Base-by-base conservation (phyloP, 768 basidiomycete species). In the Suillus lakei region DNA sequence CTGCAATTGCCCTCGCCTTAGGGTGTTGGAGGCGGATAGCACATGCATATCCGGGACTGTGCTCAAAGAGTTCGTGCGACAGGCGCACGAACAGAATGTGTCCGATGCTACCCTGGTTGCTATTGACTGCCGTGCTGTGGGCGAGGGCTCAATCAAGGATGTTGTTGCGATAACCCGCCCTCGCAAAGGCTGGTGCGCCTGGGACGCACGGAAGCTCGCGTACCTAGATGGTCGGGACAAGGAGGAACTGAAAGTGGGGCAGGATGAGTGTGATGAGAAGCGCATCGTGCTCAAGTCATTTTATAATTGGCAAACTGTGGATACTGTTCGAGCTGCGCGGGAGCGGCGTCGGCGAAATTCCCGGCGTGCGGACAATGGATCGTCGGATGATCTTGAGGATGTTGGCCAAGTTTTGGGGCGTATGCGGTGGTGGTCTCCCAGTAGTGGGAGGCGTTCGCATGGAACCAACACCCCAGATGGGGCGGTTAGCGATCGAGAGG, bases 251-350 rank as follows among this genome's bases (percentile, higher is more conserved):
- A 87, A 85, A 74, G 77, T 87, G 10, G 91, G 89, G 53, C 89
- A 92, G 78, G 91, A 93, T 75, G 94, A 96, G 75, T 93, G 92
- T 72, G 93, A 95, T 67, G 83, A 85, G 70, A 77, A 71, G 71
- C 81, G 89, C 30, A 88, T 95, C 30, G 89, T 92, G 60, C 73
- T 95, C 68, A 94, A 94, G 84, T 88, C 90, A 30, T 96, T 94
- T 75, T 90, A 91, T 76, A 88, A 90, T 58, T 93, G 91, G 91
- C 91, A 94, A 81, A 90, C 86, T 12, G 92, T 95, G 43, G 93
- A 95, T 73, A 86, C 88, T 0, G 92, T 94, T 56, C 83, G 83
- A 65, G 79, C 83, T 39, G 84, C 83, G 61, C 82, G 91, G 72
- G 90, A 89, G 82, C 90, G 87, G 80, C 81, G 86, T 67, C 83